Base-by-base conservation (phyloP, 2,329 filamentous ascomycete genomes). In the Aulographum hederae region DNA sequence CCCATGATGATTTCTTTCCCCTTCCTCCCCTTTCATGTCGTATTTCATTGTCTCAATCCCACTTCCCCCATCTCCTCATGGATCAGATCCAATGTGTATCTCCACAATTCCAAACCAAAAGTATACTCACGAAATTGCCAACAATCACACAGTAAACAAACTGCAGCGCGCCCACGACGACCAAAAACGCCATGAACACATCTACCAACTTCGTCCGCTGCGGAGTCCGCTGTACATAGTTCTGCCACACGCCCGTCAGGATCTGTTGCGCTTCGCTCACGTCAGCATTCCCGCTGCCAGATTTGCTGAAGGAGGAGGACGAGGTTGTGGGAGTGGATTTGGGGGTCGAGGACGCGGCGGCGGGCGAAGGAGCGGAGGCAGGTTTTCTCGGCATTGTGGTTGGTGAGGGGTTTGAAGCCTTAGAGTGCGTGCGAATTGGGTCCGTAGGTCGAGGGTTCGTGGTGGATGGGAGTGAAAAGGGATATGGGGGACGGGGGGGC, bases 201-300 rank as follows among this genome's bases (percentile, higher is more conserved):
- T 98, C 89, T 39, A 95, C 68, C 38, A 98, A 69, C 67, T 92
- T 89, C 30, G 78, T 86, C 39, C 86, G 73, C 65, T 93, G 85
- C 29, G 86, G 74, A 28, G 89, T 98, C 43, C 73, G 67, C 42
- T 76, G 61, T 34, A 75, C 53, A 57, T 98, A 98, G 55, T 81
- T 73, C 44, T 73, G 61, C 67, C 75, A 78, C 43, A 94, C 65
- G 48, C 73, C 73, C 34, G 64, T 45, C 27, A 74, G 60, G 40
- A 91, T 78, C 45, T 75, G 62, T 47, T 58, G 53, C 26, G 56
- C 49, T 34, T 56, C 51, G 39, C 51, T 36, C 42, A n/a, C n/a
- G n/a, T n/a, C n/a, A 17, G 51, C 38, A 26, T 29, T 25, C 14
- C 30, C 30, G 20, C 17, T 34, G 14, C 15, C 17, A 18, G 30